Base-by-base conservation (phyloP, 768 basidiomycete species). In the Suillus lakei region DNA sequence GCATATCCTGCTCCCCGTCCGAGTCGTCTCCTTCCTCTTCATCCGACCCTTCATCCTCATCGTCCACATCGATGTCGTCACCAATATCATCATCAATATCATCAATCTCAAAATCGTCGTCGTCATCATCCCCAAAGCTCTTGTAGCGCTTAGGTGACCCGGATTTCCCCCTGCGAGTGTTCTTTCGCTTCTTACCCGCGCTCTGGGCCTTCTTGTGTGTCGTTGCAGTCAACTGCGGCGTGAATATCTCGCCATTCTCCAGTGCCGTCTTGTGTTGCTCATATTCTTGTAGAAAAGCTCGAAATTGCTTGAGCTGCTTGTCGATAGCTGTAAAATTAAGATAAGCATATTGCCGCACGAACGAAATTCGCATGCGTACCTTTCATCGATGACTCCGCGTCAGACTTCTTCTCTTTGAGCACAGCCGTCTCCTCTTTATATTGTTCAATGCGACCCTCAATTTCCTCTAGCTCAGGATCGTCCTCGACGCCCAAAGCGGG, bases 161-260 rank as follows among this genome's bases (percentile, higher is more conserved):
- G 46, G 73, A 70, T 70, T 80, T 82, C 32, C 79, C 82, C 28
- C 73, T 72, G 10, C 79, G 67, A 5, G 65, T 67, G 66, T 81
- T 83, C 76, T 87, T 88, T 59, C 88, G 78, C 71, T 89, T 89
- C 70, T 80, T 85, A 46, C 76, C 72, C 8, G 66, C 64, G 3
- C 68, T 55, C 39, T 65, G 67, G 13, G 30, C 60, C 50, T 71
- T 73, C 67, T 78, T 76, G 41, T 30, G 2, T 51, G 28, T 18
- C 7, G 16, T 36, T 12, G 69, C 77, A 0, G 82, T 84, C 44
- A 86, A 67, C 46, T 67, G 76, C 13, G 85, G 80, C 30, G 71
- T 77, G 66, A 85, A 87, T 0, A 77, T 61, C 61, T 82, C 76
- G 15, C 81, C 85, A 34, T 79, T 78, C 69, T 83, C 70, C 23